Evolutionary conservation across 495 filamentous ascomycete species (phyloP).

Genomic region (Podospora conica): DNA sequence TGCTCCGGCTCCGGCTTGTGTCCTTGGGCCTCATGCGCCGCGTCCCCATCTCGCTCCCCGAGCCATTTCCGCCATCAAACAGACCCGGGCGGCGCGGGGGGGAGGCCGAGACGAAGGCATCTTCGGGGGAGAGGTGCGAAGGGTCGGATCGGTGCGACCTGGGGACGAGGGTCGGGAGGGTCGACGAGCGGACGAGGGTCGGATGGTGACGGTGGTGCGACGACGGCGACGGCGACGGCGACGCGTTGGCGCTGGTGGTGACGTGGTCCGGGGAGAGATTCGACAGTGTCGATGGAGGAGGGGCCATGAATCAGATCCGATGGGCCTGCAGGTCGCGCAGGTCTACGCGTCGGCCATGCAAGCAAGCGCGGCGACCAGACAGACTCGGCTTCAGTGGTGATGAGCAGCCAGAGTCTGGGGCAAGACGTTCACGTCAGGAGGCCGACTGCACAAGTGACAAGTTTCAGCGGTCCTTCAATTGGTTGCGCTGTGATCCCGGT

Average conservation of each 20-base stretch:
- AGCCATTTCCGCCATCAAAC: constrained; percentile 32
- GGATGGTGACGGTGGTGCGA: constrained; percentile 12
- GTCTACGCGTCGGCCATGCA: constrained; percentile 18
- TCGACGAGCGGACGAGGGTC: constrained; percentile 35
- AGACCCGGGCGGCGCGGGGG: constrained; percentile 49
- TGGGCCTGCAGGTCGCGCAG: background rate
- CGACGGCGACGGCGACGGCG: too few relatives aligned
- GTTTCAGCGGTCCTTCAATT: background rate
- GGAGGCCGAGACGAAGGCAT: constrained; percentile 63
- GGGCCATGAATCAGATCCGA: constrained; percentile 26
- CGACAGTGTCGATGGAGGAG: constrained; percentile 25
- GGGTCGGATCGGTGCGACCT: constrained; percentile 38
- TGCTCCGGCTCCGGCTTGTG: constrained; percentile 35
- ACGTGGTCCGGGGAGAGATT: constrained; percentile 23
- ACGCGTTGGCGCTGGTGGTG: constrained; percentile 8
- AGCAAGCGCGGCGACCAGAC: background rate
- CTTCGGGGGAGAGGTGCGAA: constrained; percentile 68
- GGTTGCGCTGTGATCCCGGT: background rate
- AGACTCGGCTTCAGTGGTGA: background rate
- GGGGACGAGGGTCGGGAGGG: constrained; percentile 29
- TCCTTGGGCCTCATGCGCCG: constrained; percentile 31
- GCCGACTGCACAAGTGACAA: constrained; percentile 3
- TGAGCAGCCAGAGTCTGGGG: background rate
- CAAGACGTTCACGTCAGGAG: background rate
- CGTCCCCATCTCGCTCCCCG: constrained; percentile 19